phyloP scores from a whole-genome alignment of 2,329 filamentous ascomycete genomes.

The Pseudogymnoascus sp. region DNA sequence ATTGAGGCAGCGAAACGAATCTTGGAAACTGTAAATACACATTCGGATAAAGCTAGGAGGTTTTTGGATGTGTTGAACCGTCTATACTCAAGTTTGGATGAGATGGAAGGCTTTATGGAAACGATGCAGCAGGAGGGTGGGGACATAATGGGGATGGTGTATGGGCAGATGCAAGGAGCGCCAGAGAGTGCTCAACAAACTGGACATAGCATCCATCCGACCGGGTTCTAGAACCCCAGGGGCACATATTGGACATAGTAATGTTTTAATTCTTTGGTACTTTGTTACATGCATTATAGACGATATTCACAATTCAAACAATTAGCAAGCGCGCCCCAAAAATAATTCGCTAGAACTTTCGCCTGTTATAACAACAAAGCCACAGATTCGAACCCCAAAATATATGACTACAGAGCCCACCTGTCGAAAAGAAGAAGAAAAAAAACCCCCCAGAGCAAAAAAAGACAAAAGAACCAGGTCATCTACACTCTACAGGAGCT shows the following conservation, averaged over 20 bases:
- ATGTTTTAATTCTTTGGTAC: background rate
- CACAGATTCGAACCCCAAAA: background rate
- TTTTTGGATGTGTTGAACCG: conserved; percentile 1
- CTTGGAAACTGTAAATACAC: conserved; percentile 2
- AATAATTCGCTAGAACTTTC: background rate
- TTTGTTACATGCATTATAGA: background rate
- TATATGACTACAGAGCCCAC: background rate
- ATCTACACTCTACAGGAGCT: background rate
- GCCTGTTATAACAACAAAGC: background rate
- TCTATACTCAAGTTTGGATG: conserved; percentile 1
- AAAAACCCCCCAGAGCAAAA: background rate
- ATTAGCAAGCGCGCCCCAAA: background rate
- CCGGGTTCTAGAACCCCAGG: background rate
- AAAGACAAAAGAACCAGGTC: background rate
- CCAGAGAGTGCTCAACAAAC: conserved; percentile 5
- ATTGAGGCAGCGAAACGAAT: conserved; percentile 8
- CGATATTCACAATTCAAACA: background rate
- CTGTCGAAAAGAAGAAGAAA: background rate
- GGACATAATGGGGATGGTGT: background rate
- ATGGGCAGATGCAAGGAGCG: conserved; percentile 2
- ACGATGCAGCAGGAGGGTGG: conserved; percentile 3
- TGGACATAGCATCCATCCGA: background rate
- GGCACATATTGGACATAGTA: background rate
- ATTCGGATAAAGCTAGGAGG: background rate
- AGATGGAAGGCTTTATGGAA: conserved; percentile 3